phyloP scores from a whole-genome alignment of 805 yeast genomes.

The Sugiyamaella valdiviana region DNA sequence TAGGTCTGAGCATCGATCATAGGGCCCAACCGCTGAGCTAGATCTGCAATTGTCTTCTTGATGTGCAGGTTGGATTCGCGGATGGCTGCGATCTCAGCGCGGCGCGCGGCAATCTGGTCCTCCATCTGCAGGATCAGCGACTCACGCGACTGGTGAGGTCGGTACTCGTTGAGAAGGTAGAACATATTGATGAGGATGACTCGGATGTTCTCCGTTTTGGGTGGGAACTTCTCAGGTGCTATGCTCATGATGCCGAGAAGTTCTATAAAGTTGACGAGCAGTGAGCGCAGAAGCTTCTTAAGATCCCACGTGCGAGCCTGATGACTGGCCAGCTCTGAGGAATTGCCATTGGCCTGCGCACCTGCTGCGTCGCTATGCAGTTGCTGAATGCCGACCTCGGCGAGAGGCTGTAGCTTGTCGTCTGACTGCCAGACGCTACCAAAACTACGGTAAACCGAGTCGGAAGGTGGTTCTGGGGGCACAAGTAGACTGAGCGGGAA shows the following conservation, averaged over 20 bases:
- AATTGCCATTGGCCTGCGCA: conserved; percentile 13
- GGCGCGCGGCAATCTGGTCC: conserved; percentile 47
- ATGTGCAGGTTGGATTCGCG: conserved; percentile 39
- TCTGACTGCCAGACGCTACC: conserved; percentile 81
- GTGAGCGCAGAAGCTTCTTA: conserved; percentile 70
- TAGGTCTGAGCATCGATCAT: neutral
- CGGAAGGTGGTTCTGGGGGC: conserved; percentile 32
- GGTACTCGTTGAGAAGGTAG: conserved; percentile 82
- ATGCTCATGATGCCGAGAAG: conserved; percentile 69
- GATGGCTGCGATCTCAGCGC: conserved; percentile 30
- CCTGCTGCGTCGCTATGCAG: conserved; percentile 41
- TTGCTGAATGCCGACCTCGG: conserved; percentile 71
- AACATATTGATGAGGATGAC: conserved; percentile 81
- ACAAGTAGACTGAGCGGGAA: conserved; percentile 21
- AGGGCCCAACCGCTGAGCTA: conserved; percentile 28
- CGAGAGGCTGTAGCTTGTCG: conserved; percentile 70
- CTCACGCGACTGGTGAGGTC: conserved; percentile 94
- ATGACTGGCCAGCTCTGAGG: conserved; percentile 37
- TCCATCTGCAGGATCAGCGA: conserved; percentile 68
- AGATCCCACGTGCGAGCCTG: conserved; percentile 62
- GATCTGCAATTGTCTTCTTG: conserved; percentile 31
- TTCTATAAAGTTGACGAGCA: conserved; percentile 74
- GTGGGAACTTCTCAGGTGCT: conserved; percentile 58
- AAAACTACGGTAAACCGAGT: conserved; percentile 61
- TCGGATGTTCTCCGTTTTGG: conserved; percentile 72